Percentiles rank a stretch among this genome's conserved stretches.
phyloP scores from a whole-genome alignment of 2,329 filamentous ascomycete genomes.

The Fusarium chuoi region DNA sequence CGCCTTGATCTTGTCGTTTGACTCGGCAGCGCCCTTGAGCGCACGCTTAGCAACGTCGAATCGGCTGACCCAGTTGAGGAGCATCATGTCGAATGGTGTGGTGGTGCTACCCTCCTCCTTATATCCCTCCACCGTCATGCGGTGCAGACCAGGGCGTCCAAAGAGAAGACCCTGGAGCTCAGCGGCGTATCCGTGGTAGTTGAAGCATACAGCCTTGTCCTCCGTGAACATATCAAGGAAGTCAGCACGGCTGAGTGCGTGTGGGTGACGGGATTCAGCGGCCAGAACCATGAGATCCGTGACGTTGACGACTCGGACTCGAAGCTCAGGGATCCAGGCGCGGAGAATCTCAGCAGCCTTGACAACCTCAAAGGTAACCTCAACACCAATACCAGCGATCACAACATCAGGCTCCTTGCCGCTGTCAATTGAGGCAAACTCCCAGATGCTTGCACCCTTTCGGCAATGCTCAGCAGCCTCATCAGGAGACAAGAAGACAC shows the following conservation, averaged over 20 bases:
- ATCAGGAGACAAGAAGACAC: slow-evolving; percentile 67
- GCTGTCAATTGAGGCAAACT: slow-evolving; percentile 67
- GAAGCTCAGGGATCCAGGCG: slow-evolving; percentile 60
- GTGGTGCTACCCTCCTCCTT: slow-evolving; percentile 74
- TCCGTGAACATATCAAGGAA: slow-evolving; percentile 68
- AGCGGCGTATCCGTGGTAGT: slow-evolving; percentile 73
- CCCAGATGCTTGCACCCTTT: slow-evolving; percentile 68
- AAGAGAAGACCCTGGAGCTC: slow-evolving; percentile 72
- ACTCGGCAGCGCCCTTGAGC: slow-evolving; percentile 57
- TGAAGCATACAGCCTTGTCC: slow-evolving; percentile 68
- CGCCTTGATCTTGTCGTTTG: slow-evolving; percentile 59
- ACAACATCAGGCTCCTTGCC: slow-evolving; percentile 70
- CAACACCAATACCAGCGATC: slow-evolving; percentile 71
- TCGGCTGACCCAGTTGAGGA: slow-evolving; percentile 68
- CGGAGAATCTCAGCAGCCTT: slow-evolving; percentile 67
- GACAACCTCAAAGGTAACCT: slow-evolving; percentile 73
- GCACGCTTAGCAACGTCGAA: slow-evolving; percentile 69
- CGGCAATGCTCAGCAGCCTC: slow-evolving; percentile 71
- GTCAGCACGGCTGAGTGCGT: slow-evolving; percentile 61
- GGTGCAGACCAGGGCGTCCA: slow-evolving; percentile 61
- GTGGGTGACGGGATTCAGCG: slow-evolving; percentile 65
- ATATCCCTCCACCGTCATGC: slow-evolving; percentile 68
- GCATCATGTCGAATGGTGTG: slow-evolving; percentile 77
- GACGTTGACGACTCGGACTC: slow-evolving; percentile 72
- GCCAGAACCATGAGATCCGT: slow-evolving; percentile 73